Percentiles rank a stretch among this genome's conserved stretches.
Evolutionary conservation across 2,329 filamentous ascomycete genomes (phyloP).

Genomic region (Didymella keratinophila): DNA sequence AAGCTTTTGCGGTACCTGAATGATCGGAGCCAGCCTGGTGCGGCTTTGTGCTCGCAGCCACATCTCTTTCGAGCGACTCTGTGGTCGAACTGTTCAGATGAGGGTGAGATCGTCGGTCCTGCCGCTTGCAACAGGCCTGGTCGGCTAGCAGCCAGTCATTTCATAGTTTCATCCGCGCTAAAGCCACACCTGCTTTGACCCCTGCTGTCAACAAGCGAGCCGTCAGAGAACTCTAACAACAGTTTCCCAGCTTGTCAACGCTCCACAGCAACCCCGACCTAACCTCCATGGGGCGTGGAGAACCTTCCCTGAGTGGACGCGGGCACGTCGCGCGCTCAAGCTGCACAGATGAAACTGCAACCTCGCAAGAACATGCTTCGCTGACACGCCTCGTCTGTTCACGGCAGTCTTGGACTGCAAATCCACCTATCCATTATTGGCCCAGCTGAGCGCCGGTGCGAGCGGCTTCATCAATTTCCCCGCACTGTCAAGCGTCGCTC

Average conservation of each 20-base stretch:
- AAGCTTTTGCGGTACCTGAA: constrained; percentile 33
- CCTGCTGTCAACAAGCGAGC: constrained; percentile 32
- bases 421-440: constrained; percentile 26
- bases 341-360: constrained; percentile 25
- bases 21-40: constrained; percentile 27
- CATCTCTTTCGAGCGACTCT: constrained; percentile 30
- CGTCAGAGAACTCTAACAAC: constrained; percentile 20
- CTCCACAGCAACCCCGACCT: constrained; percentile 22
- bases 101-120: constrained; percentile 32
- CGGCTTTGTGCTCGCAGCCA: constrained; percentile 25
- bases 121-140: constrained; percentile 38
- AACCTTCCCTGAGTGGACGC: constrained; percentile 1
- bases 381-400: constrained; percentile 13
- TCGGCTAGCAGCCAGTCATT: constrained; percentile 30
- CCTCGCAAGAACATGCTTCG: constrained; percentile 11
- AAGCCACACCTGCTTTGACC: constrained; percentile 23
- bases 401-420: constrained; percentile 10
- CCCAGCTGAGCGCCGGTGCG: constrained; percentile 21
- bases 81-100: constrained; percentile 27
- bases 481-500: constrained; percentile 36
- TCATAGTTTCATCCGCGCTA: constrained; percentile 9
- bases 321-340: constrained; percentile 11
- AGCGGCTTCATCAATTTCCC: constrained; percentile 38
- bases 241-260: constrained; percentile 11
- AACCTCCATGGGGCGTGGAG: constrained; percentile 18